Evolutionary conservation across 1,284 basidiomycete species (phyloP).

Genomic region (Melampsora americana): DNA sequence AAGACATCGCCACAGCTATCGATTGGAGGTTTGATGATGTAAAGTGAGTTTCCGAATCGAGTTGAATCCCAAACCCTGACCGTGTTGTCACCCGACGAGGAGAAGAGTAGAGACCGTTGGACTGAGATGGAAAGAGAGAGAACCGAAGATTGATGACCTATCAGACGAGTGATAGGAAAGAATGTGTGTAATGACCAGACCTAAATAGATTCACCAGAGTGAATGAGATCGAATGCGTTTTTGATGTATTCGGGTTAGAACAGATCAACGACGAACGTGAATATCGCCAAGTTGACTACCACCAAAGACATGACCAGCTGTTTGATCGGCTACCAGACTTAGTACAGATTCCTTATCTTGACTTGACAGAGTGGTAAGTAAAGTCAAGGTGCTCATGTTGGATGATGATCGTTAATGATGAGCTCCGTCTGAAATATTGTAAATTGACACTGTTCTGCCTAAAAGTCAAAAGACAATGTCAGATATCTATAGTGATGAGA

Average conservation of each 20-base stretch:
- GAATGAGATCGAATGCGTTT: not conserved
- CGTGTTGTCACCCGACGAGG: conserved; percentile 42
- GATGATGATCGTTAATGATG: no score
- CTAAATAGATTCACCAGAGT: conserved; percentile 3
- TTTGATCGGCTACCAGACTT: conserved; percentile 30
- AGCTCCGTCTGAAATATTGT: no score
- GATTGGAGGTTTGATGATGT: conserved; percentile 38
- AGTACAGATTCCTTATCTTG: conserved; percentile 44
- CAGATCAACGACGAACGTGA: conserved; percentile 7
- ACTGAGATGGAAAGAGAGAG: conserved; percentile 37
- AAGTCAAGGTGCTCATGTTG: conserved; percentile 14
- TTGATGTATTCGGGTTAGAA: not conserved
- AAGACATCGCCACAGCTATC: conserved; percentile 44
- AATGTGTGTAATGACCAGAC: conserved; percentile 43
- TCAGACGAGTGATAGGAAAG: conserved; percentile 38
- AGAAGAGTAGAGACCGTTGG: conserved; percentile 35
- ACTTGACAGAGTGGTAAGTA: conserved; percentile 44
- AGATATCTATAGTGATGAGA: no score
- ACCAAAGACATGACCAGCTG: conserved; percentile 34
- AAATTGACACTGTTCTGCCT: no score
- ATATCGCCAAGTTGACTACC: conserved; percentile 44
- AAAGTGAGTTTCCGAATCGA: conserved; percentile 37
- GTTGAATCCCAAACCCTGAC: conserved; percentile 40
- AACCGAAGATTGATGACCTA: conserved; percentile 42
- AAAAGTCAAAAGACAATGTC: no score